Percentiles rank a stretch among this genome's conserved stretches.
Evolutionary conservation across 2,329 filamentous ascomycete species (phyloP).

Genomic region (Penicillium sp.): DNA sequence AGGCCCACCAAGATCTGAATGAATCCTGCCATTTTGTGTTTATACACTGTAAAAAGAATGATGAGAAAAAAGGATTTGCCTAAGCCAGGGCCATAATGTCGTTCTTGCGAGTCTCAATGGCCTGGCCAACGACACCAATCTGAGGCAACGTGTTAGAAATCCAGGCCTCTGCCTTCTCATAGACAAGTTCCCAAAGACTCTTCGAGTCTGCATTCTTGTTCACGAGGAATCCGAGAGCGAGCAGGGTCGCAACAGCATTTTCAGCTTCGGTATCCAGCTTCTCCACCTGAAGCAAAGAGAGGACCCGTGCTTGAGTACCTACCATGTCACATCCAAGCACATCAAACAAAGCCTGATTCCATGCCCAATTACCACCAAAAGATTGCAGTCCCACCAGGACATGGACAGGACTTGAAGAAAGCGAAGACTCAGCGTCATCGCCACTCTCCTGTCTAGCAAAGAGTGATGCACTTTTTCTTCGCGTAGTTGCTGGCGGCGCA

Average conservation of each 20-base stretch:
- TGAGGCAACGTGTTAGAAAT: not conserved
- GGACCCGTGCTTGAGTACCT: not conserved
- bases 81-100: not conserved
- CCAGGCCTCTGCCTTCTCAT: slow-evolving; percentile 19
- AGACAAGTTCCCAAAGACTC: slow-evolving; percentile 20
- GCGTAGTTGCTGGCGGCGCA: not conserved
- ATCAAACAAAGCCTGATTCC: slow-evolving; percentile 27
- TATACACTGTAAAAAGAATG: not conserved
- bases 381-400: slow-evolving; percentile 57
- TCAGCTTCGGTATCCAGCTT: not conserved
- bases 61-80: not conserved
- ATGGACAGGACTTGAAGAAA: slow-evolving; percentile 31
- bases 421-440: not conserved
- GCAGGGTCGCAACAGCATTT: slow-evolving; percentile 15
- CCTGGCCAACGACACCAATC: not conserved
- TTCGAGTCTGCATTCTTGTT: not conserved
- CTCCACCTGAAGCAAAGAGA: not conserved
- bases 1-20: not conserved
- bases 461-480: not conserved
- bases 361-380: slow-evolving; percentile 58
- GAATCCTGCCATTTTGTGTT: not conserved
- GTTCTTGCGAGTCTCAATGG: not conserved
- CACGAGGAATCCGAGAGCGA: slow-evolving; percentile 14
- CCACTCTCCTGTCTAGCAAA: not conserved
- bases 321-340: slow-evolving; percentile 16